Base-by-base conservation (phyloP, 2,329 filamentous ascomycete species). In the Rasamsonia emersonii region DNA sequence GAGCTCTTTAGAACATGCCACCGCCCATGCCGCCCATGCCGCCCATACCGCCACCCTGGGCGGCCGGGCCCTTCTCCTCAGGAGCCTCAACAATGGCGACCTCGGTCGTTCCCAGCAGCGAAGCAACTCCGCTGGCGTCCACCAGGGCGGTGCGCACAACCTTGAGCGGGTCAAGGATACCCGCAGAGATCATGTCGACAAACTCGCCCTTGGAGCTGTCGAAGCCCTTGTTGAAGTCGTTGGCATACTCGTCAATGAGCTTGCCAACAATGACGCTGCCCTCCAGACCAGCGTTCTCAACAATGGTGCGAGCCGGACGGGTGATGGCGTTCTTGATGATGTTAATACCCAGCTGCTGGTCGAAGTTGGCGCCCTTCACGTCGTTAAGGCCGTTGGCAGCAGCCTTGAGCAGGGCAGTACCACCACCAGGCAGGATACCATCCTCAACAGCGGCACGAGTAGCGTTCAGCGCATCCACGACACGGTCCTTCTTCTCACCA, bases 401-500 rank as follows among this genome's bases (percentile, higher is more conserved):
- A 53, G 91, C 91, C 80, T 98, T 98, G 67, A 98, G 82, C 32
- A 98, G 79, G 54, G 88, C 91, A 56, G 91, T 98, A 62, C 91
- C 91, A 77, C 91, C 91, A 71, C 91, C 91, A 49, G 91, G 91
- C 46, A 98, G 82, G 64, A 98, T 98, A 67, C 91, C 91, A 70
- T 96, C 88, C 77, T 98, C 91, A 46, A 98, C 91, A 54, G 91
- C 91, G 50, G 91, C 91, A 53, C 91, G 89, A 46, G 91, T 98
- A 49, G 91, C 91, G 67, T 98, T 98, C 41, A 98, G 73, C 39
- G 91, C 91, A 67, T 98, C 91, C 42, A 98, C 91, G 53, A 96
- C 94, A 61, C 91, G 86, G 65, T 98, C 91, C 79, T 98, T 98
- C 86, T 98, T 98, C 79, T 98, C 91, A 49, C 88, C 82, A 36